Conservation (phyloP, 1,139 yeast genomes). For the Kluyveromyces marxianus region DNA sequence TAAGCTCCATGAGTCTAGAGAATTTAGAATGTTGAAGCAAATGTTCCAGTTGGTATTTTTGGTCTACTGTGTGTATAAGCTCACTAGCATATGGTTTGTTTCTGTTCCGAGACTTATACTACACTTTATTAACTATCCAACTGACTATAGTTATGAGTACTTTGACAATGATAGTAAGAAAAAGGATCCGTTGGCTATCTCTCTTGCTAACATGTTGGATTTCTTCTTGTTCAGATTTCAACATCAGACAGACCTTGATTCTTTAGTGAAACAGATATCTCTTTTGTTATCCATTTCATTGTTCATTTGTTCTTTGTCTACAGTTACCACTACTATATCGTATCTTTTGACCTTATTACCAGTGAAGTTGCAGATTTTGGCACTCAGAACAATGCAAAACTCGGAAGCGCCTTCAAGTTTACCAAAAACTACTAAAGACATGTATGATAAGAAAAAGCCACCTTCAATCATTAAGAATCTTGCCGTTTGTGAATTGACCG, state of each 20-base stretch:
- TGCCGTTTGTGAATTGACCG: slow-evolving; percentile 61
- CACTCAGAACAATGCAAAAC: slow-evolving; percentile 22
- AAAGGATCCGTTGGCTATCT: slow-evolving; percentile 58
- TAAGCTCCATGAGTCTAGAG: slow-evolving; percentile 14
- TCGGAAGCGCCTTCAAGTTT: slow-evolving; percentile 12
- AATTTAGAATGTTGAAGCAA: slow-evolving; percentile 14
- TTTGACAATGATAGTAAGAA: slow-evolving; percentile 10
- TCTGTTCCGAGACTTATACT: slow-evolving; percentile 22
- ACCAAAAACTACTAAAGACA: slow-evolving; percentile 12
- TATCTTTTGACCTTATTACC: slow-evolving; percentile 30
- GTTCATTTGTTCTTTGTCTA: slow-evolving; percentile 61
- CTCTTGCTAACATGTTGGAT: slow-evolving; percentile 45
- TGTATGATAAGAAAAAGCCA: slow-evolving; percentile 2
- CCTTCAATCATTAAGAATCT: slow-evolving; percentile 37
- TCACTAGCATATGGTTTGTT: slow-evolving; percentile 19
- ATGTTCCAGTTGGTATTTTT: slow-evolving; percentile 21
- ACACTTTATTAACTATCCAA: slow-evolving; percentile 15
- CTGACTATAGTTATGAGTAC: slow-evolving; percentile 17
- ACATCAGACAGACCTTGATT: slow-evolving; percentile 39
- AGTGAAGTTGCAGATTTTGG: slow-evolving; percentile 21
- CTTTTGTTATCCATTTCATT: slow-evolving; percentile 57
- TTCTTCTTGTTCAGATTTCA: slow-evolving; percentile 27
- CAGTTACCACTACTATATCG: slow-evolving; percentile 47
- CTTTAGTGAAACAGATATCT: slow-evolving; percentile 57
- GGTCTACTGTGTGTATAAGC: slow-evolving; percentile 25